These are phyloP conservation scores for Nicotiana otophora DNA, from an alignment of 257 asterid genomes.

Conservation along the genomic window DNA sequence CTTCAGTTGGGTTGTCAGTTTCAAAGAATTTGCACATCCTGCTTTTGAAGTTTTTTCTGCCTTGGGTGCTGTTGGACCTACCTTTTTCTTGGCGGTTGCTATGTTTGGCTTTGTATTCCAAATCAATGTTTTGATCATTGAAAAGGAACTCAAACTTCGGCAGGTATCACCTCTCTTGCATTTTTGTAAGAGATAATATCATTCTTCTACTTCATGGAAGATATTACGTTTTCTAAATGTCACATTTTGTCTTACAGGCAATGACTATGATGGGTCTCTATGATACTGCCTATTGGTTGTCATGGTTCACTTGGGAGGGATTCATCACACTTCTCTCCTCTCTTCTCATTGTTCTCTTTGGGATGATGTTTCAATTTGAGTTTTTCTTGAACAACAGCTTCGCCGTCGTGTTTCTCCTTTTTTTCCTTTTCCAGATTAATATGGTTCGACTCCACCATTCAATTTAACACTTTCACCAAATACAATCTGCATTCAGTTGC, in stretches of 20 bases:
- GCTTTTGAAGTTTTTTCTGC: conserved; percentile 54
- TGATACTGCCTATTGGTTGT: conserved; percentile 91
- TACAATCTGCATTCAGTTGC: background rate
- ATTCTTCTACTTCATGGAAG: conserved; percentile 9
- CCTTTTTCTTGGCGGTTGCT: conserved; percentile 85
- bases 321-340: conserved; percentile 55
- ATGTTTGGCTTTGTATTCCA: conserved; percentile 95
- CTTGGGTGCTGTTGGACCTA: conserved; percentile 62
- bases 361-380: conserved; percentile 93
- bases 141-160: conserved; percentile 91
- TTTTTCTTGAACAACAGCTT: conserved; percentile 77
- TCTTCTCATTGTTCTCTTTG: conserved; percentile 69
- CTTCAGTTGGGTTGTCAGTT: conserved; percentile 68
- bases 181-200: conserved; percentile 4
- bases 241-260: conserved; percentile 42
- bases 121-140: conserved; percentile 64
- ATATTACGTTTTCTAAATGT: conserved; percentile 8
- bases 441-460: conserved; percentile 53
- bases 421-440: conserved; percentile 77
- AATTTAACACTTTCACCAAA: background rate
- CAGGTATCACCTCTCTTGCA: conserved; percentile 48
- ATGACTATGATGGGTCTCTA: conserved; percentile 97
- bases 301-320: conserved; percentile 97
- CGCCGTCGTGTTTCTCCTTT: conserved; percentile 62
- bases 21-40: conserved; percentile 88